phyloP scores from a whole-genome alignment of 2,329 filamentous ascomycete genomes.

The Alternaria arborescens region DNA sequence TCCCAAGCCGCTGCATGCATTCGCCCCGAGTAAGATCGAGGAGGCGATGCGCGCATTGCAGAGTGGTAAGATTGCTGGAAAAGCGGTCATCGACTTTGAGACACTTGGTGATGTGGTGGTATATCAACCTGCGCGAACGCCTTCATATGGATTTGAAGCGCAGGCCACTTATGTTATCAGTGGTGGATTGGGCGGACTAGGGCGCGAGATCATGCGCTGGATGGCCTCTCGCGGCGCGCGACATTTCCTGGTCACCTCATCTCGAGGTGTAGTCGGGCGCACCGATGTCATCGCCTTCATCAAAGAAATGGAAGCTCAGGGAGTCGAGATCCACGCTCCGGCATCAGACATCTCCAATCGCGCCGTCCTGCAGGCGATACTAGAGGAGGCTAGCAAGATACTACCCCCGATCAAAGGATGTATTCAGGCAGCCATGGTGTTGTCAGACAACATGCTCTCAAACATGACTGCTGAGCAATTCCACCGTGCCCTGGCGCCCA shows the following conservation, averaged over 20 bases:
- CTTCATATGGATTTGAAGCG: constrained; percentile 10
- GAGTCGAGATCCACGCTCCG: constrained; percentile 24
- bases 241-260: constrained; percentile 33
- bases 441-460: constrained; percentile 13
- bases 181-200: constrained; percentile 41
- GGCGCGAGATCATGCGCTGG: constrained; percentile 36
- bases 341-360: constrained; percentile 29
- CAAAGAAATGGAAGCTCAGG: constrained; percentile 21
- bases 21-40: constrained; percentile 19
- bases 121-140: constrained; percentile 6
- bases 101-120: constrained; percentile 24
- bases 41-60: constrained; percentile 31
- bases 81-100: constrained; percentile 47
- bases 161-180: constrained; percentile 36
- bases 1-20: constrained; percentile 10
- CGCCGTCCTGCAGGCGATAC: constrained; percentile 19
- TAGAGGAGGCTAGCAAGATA: constrained; percentile 10
- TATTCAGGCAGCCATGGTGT: constrained; percentile 28
- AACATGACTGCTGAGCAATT: constrained; percentile 11
- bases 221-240: constrained; percentile 37
- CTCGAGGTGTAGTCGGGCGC: constrained; percentile 25
- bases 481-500: constrained; percentile 7
- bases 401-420: constrained; percentile 28
- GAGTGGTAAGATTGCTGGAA: constrained; percentile 50
- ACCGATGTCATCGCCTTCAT: constrained; percentile 23